phyloP scores from a whole-genome alignment of 192 early-diverging fungal species.

The Coemansia reversa region DNA sequence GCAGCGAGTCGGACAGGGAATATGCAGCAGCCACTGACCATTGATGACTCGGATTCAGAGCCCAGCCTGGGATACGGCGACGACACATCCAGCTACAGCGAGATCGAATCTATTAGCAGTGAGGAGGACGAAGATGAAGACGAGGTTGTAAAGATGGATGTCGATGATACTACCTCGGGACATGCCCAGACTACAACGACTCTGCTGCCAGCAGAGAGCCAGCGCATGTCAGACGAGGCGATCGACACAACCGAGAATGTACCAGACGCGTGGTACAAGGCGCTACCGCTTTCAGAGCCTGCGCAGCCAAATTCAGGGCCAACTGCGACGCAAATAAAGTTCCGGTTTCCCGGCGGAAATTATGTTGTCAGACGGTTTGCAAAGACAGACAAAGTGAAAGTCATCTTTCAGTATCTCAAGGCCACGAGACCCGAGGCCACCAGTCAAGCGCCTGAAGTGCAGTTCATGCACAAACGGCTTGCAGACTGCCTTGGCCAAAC shows the following conservation, averaged over 20 bases:
- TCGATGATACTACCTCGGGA: conserved; percentile 21
- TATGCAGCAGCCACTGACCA: not conserved
- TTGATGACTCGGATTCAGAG: conserved; percentile 26
- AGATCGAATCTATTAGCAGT: conserved; percentile 37
- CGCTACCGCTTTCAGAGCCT: conserved; percentile 21
- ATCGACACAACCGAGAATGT: not conserved
- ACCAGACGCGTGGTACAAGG: conserved; percentile 38
- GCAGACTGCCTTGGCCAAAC: conserved; percentile 65
- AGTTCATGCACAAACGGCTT: conserved; percentile 68
- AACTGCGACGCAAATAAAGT: conserved; percentile 73
- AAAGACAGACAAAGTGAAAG: conserved; percentile 68
- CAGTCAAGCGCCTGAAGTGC: conserved; percentile 61
- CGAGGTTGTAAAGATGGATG: conserved; percentile 50
- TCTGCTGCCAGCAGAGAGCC: not conserved
- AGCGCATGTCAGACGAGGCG: not conserved
- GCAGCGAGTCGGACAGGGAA: conserved; percentile 62
- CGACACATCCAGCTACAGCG: conserved; percentile 42
- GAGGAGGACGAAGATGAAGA: conserved; percentile 17
- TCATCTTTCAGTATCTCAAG: conserved; percentile 86
- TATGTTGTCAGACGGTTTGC: conserved; percentile 74
- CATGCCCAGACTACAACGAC: conserved; percentile 18
- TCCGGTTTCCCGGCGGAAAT: conserved; percentile 79
- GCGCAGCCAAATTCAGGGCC: conserved; percentile 54
- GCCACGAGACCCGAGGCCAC: conserved; percentile 63
- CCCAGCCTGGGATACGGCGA: conserved; percentile 18